phyloP scores from a whole-genome alignment of 1,139 yeast species.

The Trichomonascaceae sp. region DNA sequence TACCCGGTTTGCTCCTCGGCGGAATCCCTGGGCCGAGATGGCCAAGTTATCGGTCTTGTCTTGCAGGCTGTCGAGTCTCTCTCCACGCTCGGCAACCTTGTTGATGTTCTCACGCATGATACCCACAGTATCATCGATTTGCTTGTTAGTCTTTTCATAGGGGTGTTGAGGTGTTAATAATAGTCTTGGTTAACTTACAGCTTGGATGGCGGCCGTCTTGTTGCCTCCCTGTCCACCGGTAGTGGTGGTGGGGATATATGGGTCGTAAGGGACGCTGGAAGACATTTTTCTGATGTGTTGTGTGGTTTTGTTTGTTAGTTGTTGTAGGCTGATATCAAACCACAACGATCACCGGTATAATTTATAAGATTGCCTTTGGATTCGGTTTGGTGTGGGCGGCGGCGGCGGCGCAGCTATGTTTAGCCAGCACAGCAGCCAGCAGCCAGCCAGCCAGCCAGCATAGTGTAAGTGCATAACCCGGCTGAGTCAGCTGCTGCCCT shows the following conservation, averaged over 20 bases:
- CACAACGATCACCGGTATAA: too few species aligned
- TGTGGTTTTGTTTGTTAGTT: too few species aligned
- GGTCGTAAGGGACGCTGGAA: slow-evolving; percentile 80
- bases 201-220: slow-evolving; percentile 77
- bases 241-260: slow-evolving; percentile 61
- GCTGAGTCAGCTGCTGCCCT: too few species aligned
- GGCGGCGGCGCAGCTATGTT: too few species aligned
- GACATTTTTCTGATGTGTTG: slow-evolving; percentile 35
- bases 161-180: not conserved
- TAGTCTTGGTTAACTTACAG: slow-evolving; percentile 37
- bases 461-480: too few species aligned
- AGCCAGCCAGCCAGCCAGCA: too few species aligned
- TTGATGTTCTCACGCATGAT: slow-evolving; percentile 96
- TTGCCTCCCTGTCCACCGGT: slow-evolving; percentile 20
- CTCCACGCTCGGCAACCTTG: slow-evolving; percentile 92
- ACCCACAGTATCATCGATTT: slow-evolving; percentile 94
- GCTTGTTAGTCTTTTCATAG: slow-evolving; percentile 28
- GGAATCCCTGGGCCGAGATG: slow-evolving; percentile 87
- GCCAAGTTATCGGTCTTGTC: slow-evolving; percentile 92
- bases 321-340: too few species aligned
- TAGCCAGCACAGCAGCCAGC: too few species aligned
- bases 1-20: slow-evolving; percentile 93
- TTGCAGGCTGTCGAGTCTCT: slow-evolving; percentile 82
- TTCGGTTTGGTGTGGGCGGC: too few species aligned
- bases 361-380: too few species aligned